These are phyloP conservation scores for Castanopsis chinensis DNA, from an alignment of 306 rosid genomes.

Conservation along the genomic window DNA sequence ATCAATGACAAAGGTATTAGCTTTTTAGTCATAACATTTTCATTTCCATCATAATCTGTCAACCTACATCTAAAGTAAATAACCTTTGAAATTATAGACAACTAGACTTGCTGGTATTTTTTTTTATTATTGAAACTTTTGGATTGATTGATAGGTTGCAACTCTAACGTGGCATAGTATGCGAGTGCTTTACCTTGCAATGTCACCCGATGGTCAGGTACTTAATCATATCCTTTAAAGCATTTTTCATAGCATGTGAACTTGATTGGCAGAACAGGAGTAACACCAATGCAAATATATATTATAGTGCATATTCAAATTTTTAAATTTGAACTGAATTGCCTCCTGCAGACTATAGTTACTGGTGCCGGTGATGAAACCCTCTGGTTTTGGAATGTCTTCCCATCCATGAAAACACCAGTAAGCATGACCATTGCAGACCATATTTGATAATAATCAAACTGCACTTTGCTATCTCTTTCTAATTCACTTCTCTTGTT, in stretches of 20 bases:
- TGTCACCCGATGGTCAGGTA: conserved; percentile 98
- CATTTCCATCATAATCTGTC: neutral
- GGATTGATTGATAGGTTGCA: conserved; percentile 59
- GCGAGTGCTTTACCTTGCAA: conserved; percentile 92
- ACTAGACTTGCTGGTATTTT: neutral
- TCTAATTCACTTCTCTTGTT: neutral
- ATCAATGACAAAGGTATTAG: conserved; percentile 66
- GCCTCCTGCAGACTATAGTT: conserved; percentile 70
- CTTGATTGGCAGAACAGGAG: neutral
- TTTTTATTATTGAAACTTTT: neutral
- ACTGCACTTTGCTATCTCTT: neutral
- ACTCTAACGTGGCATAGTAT: conserved; percentile 93
- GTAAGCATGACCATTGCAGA: conserved; percentile 42
- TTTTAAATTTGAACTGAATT: neutral
- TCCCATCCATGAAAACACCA: conserved; percentile 81
- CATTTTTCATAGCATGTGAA: neutral
- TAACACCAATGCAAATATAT: neutral
- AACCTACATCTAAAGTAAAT: neutral
- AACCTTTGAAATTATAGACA: neutral
- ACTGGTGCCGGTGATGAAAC: conserved; percentile 99
- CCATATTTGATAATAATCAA: neutral
- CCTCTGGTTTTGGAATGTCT: conserved; percentile 83
- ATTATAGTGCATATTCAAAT: neutral
- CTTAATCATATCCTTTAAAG: neutral
- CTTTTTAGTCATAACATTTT: neutral